Evolutionary conservation across 2,329 filamentous ascomycete species (phyloP).

Genomic region (Fusarium solani-melongenae): DNA sequence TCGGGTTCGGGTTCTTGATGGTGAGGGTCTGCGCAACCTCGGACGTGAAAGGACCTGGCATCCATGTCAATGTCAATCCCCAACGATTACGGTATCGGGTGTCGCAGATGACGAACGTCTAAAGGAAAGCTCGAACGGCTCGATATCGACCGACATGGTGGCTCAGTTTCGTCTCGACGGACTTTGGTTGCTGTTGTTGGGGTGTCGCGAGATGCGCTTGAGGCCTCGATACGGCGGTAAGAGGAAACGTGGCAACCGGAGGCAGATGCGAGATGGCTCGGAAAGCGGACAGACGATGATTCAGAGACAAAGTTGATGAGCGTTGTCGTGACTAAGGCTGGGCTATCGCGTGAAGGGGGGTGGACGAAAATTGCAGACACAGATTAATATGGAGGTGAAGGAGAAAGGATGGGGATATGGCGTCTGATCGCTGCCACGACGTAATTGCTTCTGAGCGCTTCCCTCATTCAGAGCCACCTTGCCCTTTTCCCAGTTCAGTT

Average conservation of each 20-base stretch:
- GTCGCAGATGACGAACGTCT: slow-evolving; percentile 72
- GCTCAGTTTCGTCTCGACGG: slow-evolving; percentile 9
- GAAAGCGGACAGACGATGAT: neutral
- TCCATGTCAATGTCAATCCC: slow-evolving; percentile 32
- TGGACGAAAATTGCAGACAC: slow-evolving; percentile 17
- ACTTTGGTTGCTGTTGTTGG: slow-evolving; percentile 14
- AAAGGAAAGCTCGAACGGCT: slow-evolving; percentile 92
- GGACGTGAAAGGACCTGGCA: slow-evolving; percentile 71
- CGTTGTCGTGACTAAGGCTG: slow-evolving; percentile 11
- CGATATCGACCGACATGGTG: slow-evolving; percentile 94
- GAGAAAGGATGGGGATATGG: slow-evolving; percentile 24
- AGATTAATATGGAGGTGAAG: slow-evolving; percentile 25
- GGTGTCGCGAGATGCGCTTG: slow-evolving; percentile 38
- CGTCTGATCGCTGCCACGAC: slow-evolving; percentile 27
- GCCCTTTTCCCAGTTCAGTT: slow-evolving; percentile 30
- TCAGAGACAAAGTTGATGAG: slow-evolving; percentile 22
- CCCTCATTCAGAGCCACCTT: slow-evolving; percentile 3
- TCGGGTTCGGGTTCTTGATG: slow-evolving; percentile 72
- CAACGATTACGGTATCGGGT: slow-evolving; percentile 6
- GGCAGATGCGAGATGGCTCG: slow-evolving; percentile 18
- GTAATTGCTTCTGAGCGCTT: slow-evolving; percentile 34
- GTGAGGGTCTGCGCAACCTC: slow-evolving; percentile 74
- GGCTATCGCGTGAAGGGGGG: slow-evolving; percentile 21
- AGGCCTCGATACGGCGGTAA: slow-evolving; percentile 18
- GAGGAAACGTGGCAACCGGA: slow-evolving; percentile 42